These are phyloP conservation scores for Daldinia decipiens DNA, from an alignment of 495 filamentous ascomycete species.

Conservation along the genomic window DNA sequence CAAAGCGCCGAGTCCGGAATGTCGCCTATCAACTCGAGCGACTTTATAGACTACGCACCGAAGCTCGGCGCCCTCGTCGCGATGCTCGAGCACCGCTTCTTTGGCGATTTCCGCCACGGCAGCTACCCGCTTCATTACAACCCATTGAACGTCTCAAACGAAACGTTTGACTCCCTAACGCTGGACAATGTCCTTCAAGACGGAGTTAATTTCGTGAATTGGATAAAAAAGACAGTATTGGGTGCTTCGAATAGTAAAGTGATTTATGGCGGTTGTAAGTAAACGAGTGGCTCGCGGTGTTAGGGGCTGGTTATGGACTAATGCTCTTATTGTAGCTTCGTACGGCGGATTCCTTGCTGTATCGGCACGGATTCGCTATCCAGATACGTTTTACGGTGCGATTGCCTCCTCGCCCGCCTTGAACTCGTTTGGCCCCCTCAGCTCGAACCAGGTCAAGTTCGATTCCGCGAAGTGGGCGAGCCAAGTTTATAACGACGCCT, in stretches of 20 bases:
- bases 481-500: slow-evolving; percentile 20
- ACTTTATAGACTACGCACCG: slow-evolving; percentile 41
- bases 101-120: slow-evolving; percentile 27
- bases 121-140: slow-evolving; percentile 35
- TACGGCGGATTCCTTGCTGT: slow-evolving; percentile 43
- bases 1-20: slow-evolving; percentile 41
- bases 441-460: slow-evolving; percentile 33
- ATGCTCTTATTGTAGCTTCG: slow-evolving; percentile 27
- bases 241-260: slow-evolving; percentile 27
- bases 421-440: slow-evolving; percentile 31
- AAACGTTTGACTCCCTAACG: slow-evolving; percentile 20
- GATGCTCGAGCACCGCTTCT: slow-evolving; percentile 43
- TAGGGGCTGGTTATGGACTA: not conserved
- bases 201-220: slow-evolving; percentile 34
- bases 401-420: slow-evolving; percentile 37
- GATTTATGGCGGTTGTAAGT: slow-evolving; percentile 35
- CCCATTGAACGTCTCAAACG: slow-evolving; percentile 30
- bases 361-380: slow-evolving; percentile 36
- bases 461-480: slow-evolving; percentile 37
- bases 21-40: slow-evolving; percentile 31
- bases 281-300: not conserved
- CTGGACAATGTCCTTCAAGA: slow-evolving; percentile 41
- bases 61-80: slow-evolving; percentile 36
- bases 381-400: slow-evolving; percentile 35
- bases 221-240: slow-evolving; percentile 35